Conservation (phyloP, 331 rosid species). For the Prunus yedoensis region DNA sequence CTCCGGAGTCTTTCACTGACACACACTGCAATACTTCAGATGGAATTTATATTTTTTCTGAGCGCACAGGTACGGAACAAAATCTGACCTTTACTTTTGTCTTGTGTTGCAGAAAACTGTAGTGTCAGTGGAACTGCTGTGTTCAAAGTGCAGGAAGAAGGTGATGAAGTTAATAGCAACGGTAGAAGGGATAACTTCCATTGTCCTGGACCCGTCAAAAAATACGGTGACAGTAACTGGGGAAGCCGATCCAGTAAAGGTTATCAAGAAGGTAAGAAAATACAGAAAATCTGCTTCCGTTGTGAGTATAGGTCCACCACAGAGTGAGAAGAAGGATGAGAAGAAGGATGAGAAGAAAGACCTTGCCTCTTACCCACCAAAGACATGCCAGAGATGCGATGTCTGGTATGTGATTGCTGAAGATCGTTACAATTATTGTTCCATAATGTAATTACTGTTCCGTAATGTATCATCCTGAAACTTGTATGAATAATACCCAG, state of each 20-base stretch:
- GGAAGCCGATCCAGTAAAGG: conserved; percentile 55
- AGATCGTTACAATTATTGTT: conserved; percentile 41
- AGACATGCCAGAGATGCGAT: conserved; percentile 45
- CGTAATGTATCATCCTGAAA: neutral
- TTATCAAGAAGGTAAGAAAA: conserved; percentile 54
- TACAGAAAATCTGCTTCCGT: conserved; percentile 41
- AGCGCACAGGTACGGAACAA: conserved; percentile 15
- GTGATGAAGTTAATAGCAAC: conserved; percentile 54
- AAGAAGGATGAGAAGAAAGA: conserved; percentile 38
- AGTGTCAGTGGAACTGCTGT: conserved; percentile 47
- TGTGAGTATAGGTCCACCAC: conserved; percentile 45
- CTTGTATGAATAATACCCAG: neutral
- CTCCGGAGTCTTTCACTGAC: conserved; percentile 24
- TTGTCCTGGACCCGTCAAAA: conserved; percentile 45
- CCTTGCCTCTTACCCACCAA: conserved; percentile 11
- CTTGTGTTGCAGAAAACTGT: conserved; percentile 56
- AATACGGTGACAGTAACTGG: conserved; percentile 48
- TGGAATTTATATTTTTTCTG: conserved; percentile 18
- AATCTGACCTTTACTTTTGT: conserved; percentile 17
- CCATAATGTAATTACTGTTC: conserved; percentile 35
- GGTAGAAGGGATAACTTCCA: conserved; percentile 42
- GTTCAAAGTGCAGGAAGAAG: conserved; percentile 54
- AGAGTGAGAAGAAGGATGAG: conserved; percentile 40
- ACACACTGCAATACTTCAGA: conserved; percentile 34
- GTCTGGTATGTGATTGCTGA: conserved; percentile 50